Evolutionary conservation across 148 eudicot species (phyloP).

Genomic region (Vaccinium vitisidaea): DNA sequence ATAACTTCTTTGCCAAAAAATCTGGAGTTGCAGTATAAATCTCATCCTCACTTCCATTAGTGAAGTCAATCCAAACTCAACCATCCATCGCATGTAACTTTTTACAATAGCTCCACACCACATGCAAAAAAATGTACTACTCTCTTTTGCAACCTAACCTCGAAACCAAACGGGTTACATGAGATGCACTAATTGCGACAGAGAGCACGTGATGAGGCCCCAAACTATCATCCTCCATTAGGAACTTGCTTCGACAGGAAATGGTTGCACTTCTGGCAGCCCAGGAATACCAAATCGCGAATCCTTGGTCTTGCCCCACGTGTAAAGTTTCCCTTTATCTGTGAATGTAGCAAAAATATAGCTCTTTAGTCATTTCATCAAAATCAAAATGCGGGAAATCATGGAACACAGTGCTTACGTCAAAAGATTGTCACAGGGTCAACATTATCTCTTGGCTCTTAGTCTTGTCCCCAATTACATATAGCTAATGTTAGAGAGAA

Average conservation of each 20-base stretch:
- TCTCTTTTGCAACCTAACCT: conserved; percentile 29
- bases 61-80: too few species aligned
- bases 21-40: too few species aligned
- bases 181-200: conserved; percentile 79
- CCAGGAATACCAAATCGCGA: conserved; percentile 65
- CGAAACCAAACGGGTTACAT: conserved; percentile 76
- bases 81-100: too few species aligned
- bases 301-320: too few species aligned
- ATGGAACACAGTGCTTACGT: neutral
- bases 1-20: too few species aligned
- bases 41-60: too few species aligned
- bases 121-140: neutral
- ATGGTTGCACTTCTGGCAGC: conserved; percentile 67
- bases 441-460: neutral
- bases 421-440: neutral
- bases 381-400: conserved; percentile 20
- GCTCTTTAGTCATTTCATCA: too few species aligned
- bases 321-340: too few species aligned
- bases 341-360: too few species aligned
- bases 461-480: neutral
- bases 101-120: too few species aligned
- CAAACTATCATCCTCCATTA: conserved; percentile 65
- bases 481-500: too few species aligned
- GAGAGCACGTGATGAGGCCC: conserved; percentile 64
- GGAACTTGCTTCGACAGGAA: conserved; percentile 82